Conservation (phyloP, 257 asterid species). For the Marsdenia floribunda region DNA sequence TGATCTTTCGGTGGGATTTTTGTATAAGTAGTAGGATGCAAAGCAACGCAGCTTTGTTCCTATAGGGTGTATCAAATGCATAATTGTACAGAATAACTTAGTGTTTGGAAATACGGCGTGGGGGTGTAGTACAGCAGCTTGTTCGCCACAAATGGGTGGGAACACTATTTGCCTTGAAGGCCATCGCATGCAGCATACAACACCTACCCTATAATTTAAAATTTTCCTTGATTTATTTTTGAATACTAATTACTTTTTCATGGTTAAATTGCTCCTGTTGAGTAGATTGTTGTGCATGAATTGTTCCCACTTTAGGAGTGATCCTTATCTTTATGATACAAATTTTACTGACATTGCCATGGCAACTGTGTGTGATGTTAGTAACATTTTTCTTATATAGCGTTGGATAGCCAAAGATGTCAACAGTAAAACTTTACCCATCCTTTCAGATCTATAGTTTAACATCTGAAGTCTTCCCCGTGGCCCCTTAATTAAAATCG, state of each 20-base stretch:
- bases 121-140: constrained; percentile 97
- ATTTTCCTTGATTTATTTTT: neutral
- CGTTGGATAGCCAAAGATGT: neutral
- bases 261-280: neutral
- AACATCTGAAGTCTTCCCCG: neutral
- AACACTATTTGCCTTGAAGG: constrained; percentile 88
- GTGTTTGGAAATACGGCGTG: no score
- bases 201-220: neutral
- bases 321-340: neutral
- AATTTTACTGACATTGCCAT: neutral
- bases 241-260: neutral
- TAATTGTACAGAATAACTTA: neutral
- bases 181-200: constrained; percentile 33
- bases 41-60: neutral
- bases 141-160: constrained; percentile 98
- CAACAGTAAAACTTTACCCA: neutral
- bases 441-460: constrained; percentile 6
- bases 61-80: neutral
- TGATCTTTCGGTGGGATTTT: neutral
- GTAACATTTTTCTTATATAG: neutral
- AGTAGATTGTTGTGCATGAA: neutral
- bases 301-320: neutral
- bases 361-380: neutral
- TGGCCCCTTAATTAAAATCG: neutral
- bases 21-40: neutral